A percentile compares a stretch with the other conserved stretches of the same genome.
Evolutionary conservation across 306 rosid species (phyloP).

Genomic region (Delonix regia): DNA sequence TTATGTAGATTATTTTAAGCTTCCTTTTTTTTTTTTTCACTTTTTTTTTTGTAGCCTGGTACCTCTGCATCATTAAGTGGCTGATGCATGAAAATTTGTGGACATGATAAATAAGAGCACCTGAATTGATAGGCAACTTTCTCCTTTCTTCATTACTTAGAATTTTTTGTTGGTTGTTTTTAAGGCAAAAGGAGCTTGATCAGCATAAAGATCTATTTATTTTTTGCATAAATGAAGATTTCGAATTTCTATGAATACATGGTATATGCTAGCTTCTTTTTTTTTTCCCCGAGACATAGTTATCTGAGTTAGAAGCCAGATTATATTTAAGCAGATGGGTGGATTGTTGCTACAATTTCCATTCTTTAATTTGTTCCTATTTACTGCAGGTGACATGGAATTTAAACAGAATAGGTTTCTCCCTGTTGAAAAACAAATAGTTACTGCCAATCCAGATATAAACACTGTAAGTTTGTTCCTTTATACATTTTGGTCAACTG

Average conservation of each 20-base stretch:
- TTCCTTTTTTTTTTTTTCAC: not conserved
- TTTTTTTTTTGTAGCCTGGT: not conserved
- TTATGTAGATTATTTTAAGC: conserved; percentile 16
- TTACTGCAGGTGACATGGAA: conserved; percentile 89
- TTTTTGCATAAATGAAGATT: conserved; percentile 17
- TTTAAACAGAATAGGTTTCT: conserved; percentile 90
- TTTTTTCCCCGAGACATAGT: not conserved
- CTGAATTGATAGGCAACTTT: not conserved
- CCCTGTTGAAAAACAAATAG: conserved; percentile 79
- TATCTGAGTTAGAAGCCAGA: conserved; percentile 8
- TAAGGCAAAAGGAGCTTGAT: conserved; percentile 2
- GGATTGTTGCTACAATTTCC: conserved; percentile 33
- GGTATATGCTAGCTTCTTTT: not conserved
- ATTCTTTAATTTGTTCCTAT: conserved; percentile 36
- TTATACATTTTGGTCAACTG: conserved; percentile 24
- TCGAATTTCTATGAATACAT: not conserved
- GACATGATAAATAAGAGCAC: conserved; percentile 23
- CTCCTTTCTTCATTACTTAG: not conserved
- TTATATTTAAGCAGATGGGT: not conserved
- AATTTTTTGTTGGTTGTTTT: conserved; percentile 31
- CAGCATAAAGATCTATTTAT: not conserved
- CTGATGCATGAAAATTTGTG: conserved; percentile 19
- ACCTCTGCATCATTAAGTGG: conserved; percentile 19
- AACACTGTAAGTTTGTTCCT: conserved; percentile 67
- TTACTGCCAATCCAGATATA: conserved; percentile 93